Evolutionary conservation across 345 rosid genomes (phyloP).

Genomic region (Durio zibethinus): DNA sequence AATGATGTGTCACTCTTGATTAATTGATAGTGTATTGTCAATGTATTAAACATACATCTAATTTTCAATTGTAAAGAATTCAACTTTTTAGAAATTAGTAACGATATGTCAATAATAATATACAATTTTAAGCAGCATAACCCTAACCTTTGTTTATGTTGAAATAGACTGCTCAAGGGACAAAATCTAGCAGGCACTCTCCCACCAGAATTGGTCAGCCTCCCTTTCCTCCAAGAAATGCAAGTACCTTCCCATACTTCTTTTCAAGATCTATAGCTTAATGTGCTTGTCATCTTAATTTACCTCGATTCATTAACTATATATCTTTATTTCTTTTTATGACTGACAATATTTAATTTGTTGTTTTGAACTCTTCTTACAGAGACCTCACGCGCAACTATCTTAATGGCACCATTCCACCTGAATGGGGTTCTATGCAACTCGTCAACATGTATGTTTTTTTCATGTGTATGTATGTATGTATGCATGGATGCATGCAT

Average conservation of each 20-base stretch:
- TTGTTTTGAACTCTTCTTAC: not conserved
- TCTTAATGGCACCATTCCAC: slow-evolving; percentile 48
- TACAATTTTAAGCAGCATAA: too few species aligned
- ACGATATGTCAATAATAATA: too few species aligned
- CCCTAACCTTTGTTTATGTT: not conserved
- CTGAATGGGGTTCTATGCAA: slow-evolving; percentile 41
- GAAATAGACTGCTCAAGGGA: not conserved
- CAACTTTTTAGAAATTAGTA: too few species aligned
- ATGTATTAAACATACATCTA: too few species aligned
- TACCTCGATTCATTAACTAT: too few species aligned
- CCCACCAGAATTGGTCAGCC: slow-evolving; percentile 25
- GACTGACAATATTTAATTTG: not conserved
- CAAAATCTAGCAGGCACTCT: not conserved
- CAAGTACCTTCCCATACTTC: slow-evolving; percentile 12
- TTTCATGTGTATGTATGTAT: too few species aligned
- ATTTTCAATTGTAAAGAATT: too few species aligned
- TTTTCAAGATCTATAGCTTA: not conserved
- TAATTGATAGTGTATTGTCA: too few species aligned
- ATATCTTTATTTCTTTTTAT: too few species aligned
- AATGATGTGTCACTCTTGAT: too few species aligned
- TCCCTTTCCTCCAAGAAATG: slow-evolving; percentile 42
- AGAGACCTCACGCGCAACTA: slow-evolving; percentile 52
- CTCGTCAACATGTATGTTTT: slow-evolving; percentile 29
- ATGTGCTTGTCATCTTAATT: too few species aligned
- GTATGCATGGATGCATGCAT: too few species aligned